Percentiles rank a stretch among this genome's conserved stretches.
phyloP scores from a whole-genome alignment of 768 basidiomycete species.

The Kwoniella botswanensis region DNA sequence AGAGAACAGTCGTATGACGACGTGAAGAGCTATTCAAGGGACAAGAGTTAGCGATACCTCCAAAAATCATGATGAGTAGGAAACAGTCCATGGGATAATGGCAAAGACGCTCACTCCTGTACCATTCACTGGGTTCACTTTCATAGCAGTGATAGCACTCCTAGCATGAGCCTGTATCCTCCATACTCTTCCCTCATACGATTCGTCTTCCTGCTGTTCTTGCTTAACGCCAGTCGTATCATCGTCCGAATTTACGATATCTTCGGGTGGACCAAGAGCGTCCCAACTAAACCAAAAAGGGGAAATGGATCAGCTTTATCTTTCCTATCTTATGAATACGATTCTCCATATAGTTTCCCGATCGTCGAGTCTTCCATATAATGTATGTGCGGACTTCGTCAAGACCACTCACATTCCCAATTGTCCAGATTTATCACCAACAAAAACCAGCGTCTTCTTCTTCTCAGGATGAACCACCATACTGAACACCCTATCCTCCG shows the following conservation, averaged over 20 bases:
- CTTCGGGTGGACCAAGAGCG: conserved; percentile 42
- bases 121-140: conserved; percentile 56
- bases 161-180: conserved; percentile 55
- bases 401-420: conserved; percentile 53
- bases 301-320: background rate
- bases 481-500: conserved; percentile 59
- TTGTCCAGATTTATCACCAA: conserved; percentile 58
- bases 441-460: conserved; percentile 57
- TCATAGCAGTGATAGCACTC: conserved; percentile 56
- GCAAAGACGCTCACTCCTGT: conserved; percentile 48
- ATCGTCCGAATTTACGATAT: conserved; percentile 34
- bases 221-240: conserved; percentile 34
- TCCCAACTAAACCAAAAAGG: conserved; percentile 50
- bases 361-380: no score
- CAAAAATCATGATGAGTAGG: no score
- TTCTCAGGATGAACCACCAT: conserved; percentile 59
- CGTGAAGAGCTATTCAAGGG: conserved; percentile 54
- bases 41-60: background rate
- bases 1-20: conserved; percentile 60
- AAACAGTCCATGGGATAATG: no score
- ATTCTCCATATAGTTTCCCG: no score
- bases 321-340: no score
- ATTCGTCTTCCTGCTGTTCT: conserved; percentile 37
- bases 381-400: no score
- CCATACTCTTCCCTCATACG: conserved; percentile 52